Base-by-base conservation (phyloP, 768 basidiomycete genomes). In the Daedaleopsis nitida region DNA sequence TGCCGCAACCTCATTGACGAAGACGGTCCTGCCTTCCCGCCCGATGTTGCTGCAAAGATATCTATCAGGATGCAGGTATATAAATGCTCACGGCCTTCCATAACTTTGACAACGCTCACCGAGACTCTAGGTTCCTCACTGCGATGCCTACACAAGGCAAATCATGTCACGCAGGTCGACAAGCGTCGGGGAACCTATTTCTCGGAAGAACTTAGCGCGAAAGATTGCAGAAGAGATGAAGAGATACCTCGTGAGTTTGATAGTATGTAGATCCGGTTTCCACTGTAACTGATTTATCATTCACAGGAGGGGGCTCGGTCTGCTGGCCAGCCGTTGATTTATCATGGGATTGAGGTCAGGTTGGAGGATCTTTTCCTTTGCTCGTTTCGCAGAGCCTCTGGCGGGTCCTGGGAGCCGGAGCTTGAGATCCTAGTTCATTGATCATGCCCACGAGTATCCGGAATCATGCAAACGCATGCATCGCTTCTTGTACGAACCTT, bases 221-320 rank as follows among this genome's bases (percentile, higher is more conserved):
- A 53, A 38, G 6, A 39, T 58, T 4, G 51, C 51, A 16, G 19
- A 58, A 44, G 57, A 58, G 21, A 58, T 34, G 42, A 7, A 19
- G 4, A 17, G 39, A 8, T 52, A 37, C 42, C 42, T 59, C 12
- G 58, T 59, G 11, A 3, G 58, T 47, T 16, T 48, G 44, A n/a
- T 21, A 32, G n/a, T 3, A 7, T 24, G 9, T 24, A n/a, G 14
- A 38, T 37, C 39, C 3, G 2, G 39, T 17, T 13, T 42, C 3
- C 11, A 5, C 11, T 42, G 13, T 12, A 13, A 10, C 10, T 42
- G 39, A 42, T 10, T 42, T 10, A 12, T 42, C 3, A 17, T 42
- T 42, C 13, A 42, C 11, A 42, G 39, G 17, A 11, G 13, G 3
- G 11, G 39, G 10, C 37, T 8, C 37, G 37, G 8, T 14, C 8